phyloP scores from a whole-genome alignment of 495 filamentous ascomycete species.

The Neurospora sp. region DNA sequence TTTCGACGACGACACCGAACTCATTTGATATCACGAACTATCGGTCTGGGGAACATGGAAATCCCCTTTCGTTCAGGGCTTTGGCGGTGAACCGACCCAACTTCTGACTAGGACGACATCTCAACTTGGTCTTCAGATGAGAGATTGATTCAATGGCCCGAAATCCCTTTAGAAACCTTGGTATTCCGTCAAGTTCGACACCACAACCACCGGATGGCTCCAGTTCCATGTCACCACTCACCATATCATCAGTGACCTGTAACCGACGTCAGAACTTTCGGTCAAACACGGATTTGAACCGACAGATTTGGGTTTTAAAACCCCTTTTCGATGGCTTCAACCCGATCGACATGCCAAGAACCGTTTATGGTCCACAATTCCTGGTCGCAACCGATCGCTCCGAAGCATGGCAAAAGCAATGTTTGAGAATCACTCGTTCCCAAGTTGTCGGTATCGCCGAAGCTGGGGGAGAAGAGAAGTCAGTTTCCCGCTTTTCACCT shows the following conservation, averaged over 20 bases:
- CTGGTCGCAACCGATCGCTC: not conserved
- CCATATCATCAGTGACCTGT: not conserved
- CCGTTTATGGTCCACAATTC: not conserved
- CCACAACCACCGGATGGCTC: not conserved
- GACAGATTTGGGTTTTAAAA: not conserved
- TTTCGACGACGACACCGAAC: not conserved
- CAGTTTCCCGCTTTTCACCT: not conserved
- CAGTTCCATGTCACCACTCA: not conserved
- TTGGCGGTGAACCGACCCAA: not conserved
- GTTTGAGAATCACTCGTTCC: not conserved
- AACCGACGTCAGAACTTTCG: not conserved
- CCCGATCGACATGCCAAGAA: not conserved
- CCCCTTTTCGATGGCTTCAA: not conserved
- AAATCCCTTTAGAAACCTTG: not conserved
- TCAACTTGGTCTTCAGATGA: not conserved
- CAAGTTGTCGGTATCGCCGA: not conserved
- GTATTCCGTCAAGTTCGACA: not conserved
- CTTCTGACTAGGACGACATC: not conserved
- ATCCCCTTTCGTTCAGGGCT: not conserved
- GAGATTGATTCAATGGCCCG: not conserved
- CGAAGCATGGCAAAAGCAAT: not conserved
- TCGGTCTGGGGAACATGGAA: not conserved
- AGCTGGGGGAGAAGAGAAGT: not conserved
- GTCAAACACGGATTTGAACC: not conserved
- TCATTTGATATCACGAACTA: not conserved